Evolutionary conservation across 768 basidiomycete genomes (phyloP).

Genomic region (Suillus luteus): DNA sequence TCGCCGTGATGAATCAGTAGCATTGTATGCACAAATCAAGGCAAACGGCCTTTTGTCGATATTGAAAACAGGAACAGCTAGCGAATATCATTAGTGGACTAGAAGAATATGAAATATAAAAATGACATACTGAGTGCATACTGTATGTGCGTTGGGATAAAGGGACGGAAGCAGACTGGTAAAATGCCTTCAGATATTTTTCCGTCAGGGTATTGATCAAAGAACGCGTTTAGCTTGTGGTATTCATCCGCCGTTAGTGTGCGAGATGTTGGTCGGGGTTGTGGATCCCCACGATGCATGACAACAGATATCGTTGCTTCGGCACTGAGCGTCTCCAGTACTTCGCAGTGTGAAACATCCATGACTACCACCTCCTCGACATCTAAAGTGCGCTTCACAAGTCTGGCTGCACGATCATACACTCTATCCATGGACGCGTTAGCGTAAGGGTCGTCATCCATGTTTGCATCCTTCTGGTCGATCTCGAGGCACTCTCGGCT

Average conservation of each 20-base stretch:
- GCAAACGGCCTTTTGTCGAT: constrained; percentile 92
- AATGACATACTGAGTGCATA: constrained; percentile 77
- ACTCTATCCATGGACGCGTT: constrained; percentile 77
- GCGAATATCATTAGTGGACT: constrained; percentile 14
- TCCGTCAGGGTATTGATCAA: constrained; percentile 80
- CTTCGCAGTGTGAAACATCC: constrained; percentile 90
- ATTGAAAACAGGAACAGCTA: constrained; percentile 88
- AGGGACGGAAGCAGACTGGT: constrained; percentile 78
- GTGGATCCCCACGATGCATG: constrained; percentile 68
- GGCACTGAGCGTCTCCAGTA: constrained; percentile 64
- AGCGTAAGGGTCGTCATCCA: constrained; percentile 24
- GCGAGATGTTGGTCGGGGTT: constrained; percentile 50
- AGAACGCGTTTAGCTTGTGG: constrained; percentile 72
- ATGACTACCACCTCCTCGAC: constrained; percentile 91
- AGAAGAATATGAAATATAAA: constrained; percentile 5
- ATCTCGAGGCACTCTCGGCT: constrained; percentile 94
- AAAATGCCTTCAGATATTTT: constrained; percentile 86
- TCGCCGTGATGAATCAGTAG: constrained; percentile 74
- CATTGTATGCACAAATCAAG: constrained; percentile 88
- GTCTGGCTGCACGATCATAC: constrained; percentile 86
- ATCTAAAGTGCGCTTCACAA: constrained; percentile 88
- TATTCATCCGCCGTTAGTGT: constrained; percentile 73
- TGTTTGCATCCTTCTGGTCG: constrained; percentile 49
- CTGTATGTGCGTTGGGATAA: constrained; percentile 79
- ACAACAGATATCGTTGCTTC: constrained; percentile 69